These are phyloP conservation scores for Talaromyces ruber DNA, from an alignment of 495 filamentous ascomycete species.

Conservation along the genomic window DNA sequence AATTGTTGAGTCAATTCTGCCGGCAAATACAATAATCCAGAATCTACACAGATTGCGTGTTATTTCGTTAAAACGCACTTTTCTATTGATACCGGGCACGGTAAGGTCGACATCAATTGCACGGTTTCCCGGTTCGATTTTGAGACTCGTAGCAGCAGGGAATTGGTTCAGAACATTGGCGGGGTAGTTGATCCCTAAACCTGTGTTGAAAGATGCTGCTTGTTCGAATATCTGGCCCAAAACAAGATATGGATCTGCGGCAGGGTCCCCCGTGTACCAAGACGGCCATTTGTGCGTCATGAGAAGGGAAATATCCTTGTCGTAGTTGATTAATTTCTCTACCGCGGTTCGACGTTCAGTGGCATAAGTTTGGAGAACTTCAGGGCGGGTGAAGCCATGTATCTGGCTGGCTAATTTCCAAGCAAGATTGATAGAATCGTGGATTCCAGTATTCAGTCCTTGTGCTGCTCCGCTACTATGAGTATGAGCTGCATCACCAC, in stretches of 20 bases:
- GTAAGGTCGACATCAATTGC: neutral
- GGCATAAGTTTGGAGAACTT: neutral
- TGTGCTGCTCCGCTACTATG: constrained; percentile 39
- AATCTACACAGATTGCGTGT: neutral
- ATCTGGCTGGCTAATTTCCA: constrained; percentile 40
- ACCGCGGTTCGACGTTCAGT: constrained; percentile 31
- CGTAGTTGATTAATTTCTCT: constrained; percentile 36
- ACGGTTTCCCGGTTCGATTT: neutral
- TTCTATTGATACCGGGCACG: neutral
- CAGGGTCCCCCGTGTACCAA: neutral
- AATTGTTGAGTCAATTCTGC: neutral
- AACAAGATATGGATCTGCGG: neutral
- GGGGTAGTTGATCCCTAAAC: neutral
- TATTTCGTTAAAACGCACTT: neutral
- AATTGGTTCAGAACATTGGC: neutral
- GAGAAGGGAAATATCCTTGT: constrained; percentile 22
- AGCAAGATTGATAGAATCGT: constrained; percentile 38
- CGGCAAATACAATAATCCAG: neutral
- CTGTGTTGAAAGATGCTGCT: neutral
- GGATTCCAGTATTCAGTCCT: constrained; percentile 43
- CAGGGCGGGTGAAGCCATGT: constrained; percentile 12
- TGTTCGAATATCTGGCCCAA: neutral
- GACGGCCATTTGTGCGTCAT: neutral
- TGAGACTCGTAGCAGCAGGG: neutral
- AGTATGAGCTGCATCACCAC: constrained; percentile 41